Evolutionary conservation across 805 yeast species (phyloP), one percentile per base, ranked within the genome.

Genomic region (Metschnikowia koreensis): DNA sequence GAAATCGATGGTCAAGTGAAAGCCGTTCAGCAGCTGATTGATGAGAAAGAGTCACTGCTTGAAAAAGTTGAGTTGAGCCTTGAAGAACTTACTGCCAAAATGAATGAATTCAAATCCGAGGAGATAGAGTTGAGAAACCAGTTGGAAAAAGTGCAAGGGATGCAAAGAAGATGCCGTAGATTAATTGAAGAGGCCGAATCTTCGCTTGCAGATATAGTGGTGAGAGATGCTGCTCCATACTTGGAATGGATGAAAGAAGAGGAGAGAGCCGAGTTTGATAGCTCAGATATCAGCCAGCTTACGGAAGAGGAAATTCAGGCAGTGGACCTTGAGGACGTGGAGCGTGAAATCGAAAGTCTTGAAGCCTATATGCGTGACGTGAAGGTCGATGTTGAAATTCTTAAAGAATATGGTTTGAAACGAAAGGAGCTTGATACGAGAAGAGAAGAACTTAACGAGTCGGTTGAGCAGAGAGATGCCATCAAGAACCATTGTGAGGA

Each of bases 371-470:
- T 88, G 60, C 79, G 78, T 5, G 75, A 75, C 13, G 80, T 83
- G 7, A 78, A 76, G 51, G 84, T 84, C 4, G 93, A 93, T 64
- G 75, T 86, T 51, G 92, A 87, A 50, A 81, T 89, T 2, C 72
- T 93, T 44, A 81, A 81, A 51, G 96, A 91, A 56, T 94, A 91
- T 65, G 87, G 87, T 0, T 66, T 71, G 38, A 81, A 96, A 52
- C 78, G 79, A 45, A 64, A 65, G 1, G 97, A 91, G 59, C 90
- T 77, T 62, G 78, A 75, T 33, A 70, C 76, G 3, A 77, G 97
- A 51, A 81, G 84, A 60, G 59, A 65, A 0, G 94, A 87, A 52
- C 71, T 93, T 59, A 87, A 87, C 58, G 73, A 71, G 17, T 84
- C 97, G 0, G 86, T 90, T 2, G 69, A 69, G 16, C 67, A 75